Evolutionary conservation across 2,329 filamentous ascomycete species (phyloP).

Genomic region (Epicoccum sorghinum): DNA sequence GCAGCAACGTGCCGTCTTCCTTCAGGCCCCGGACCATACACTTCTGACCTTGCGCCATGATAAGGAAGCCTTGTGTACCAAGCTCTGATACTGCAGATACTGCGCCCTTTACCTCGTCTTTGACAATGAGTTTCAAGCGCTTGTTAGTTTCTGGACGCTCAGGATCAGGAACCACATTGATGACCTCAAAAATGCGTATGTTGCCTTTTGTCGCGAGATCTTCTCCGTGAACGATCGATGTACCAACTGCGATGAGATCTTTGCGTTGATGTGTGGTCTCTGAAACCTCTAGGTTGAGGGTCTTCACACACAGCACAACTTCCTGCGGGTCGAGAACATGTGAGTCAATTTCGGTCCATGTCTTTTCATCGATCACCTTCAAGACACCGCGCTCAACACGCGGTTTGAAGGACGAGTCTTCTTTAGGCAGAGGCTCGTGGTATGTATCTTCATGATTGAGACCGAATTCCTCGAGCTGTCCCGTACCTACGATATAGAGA

Average conservation of each 20-base stretch:
- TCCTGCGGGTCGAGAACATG: conserved; percentile 76
- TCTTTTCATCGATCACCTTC: conserved; percentile 78
- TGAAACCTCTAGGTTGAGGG: conserved; percentile 84
- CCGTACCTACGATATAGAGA: conserved; percentile 79
- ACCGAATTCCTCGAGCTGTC: conserved; percentile 67
- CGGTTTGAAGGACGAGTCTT: conserved; percentile 65
- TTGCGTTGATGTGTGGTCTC: conserved; percentile 88
- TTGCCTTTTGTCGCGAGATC: conserved; percentile 85
- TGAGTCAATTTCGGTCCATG: conserved; percentile 79
- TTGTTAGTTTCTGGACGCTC: conserved; percentile 83
- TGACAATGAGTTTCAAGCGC: conserved; percentile 82
- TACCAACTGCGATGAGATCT: conserved; percentile 83
- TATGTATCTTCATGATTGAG: conserved; percentile 86
- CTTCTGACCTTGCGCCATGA: conserved; percentile 93
- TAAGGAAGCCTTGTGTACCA: conserved; percentile 84
- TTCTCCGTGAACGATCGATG: conserved; percentile 84
- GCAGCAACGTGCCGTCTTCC: conserved; percentile 89
- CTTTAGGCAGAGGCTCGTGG: conserved; percentile 78
- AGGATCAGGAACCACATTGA: conserved; percentile 88
- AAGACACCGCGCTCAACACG: conserved; percentile 73
- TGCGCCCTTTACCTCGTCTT: conserved; percentile 90
- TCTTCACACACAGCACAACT: conserved; percentile 79
- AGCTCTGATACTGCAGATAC: conserved; percentile 86
- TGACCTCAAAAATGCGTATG: conserved; percentile 90
- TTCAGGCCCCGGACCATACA: conserved; percentile 96